phyloP scores from a whole-genome alignment of 768 basidiomycete genomes.

The Candolleomyces aberdarensis region DNA sequence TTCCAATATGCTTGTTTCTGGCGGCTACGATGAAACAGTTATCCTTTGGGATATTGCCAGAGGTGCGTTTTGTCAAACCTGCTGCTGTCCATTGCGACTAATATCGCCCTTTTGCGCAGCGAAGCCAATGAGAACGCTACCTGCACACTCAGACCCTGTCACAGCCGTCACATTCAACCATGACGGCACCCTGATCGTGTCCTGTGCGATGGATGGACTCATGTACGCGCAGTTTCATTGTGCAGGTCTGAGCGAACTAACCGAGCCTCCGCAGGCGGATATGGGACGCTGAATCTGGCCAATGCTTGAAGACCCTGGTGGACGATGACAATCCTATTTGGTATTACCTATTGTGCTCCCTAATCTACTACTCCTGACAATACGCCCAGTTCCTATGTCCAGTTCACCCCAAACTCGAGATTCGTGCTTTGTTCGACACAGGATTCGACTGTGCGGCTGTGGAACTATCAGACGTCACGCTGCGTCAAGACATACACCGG shows the following conservation, averaged over 20 bases:
- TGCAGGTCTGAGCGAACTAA: no score
- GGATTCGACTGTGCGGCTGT: conserved; percentile 90
- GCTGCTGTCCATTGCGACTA: background rate
- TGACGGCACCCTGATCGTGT: conserved; percentile 92
- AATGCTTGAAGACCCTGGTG: conserved; percentile 95
- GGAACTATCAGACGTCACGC: conserved; percentile 89
- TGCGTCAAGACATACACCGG: conserved; percentile 93
- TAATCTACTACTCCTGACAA: background rate
- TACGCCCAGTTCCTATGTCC: conserved; percentile 69
- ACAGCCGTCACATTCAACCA: conserved; percentile 92
- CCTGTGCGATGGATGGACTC: conserved; percentile 94
- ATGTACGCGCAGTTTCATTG: conserved; percentile 50
- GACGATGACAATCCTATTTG: conserved; percentile 96
- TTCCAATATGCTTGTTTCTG: conserved; percentile 88
- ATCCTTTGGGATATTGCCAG: conserved; percentile 94
- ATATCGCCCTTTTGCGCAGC: conserved; percentile 40
- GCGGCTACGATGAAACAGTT: conserved; percentile 94
- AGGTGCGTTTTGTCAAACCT: conserved; percentile 43
- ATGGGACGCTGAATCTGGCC: conserved; percentile 96
- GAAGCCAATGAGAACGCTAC: conserved; percentile 79
- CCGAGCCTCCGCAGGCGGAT: conserved; percentile 62
- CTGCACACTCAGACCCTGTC: conserved; percentile 97
- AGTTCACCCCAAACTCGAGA: conserved; percentile 89
- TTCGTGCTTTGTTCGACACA: conserved; percentile 90
- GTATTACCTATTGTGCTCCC: conserved; percentile 33